A percentile compares a stretch with the other conserved stretches of the same genome.
Conservation (phyloP, 1,284 basidiomycete species). For the Fistulina hepatica region DNA sequence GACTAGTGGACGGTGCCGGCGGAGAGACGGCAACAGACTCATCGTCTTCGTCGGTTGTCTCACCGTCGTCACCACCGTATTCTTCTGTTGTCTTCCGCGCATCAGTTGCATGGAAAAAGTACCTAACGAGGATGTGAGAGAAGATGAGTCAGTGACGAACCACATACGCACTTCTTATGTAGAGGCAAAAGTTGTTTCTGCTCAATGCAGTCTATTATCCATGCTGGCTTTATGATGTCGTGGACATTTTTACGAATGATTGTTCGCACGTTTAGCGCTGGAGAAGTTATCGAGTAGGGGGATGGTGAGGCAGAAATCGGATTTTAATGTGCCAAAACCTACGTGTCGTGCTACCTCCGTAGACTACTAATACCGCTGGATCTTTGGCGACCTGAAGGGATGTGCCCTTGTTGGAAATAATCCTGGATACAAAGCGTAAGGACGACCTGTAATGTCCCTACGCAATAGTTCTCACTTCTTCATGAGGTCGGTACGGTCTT, state of each 20-base stretch:
- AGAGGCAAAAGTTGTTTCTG: conserved; percentile 46
- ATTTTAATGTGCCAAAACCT: too few species aligned
- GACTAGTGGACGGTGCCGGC: too few species aligned
- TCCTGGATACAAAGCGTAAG: conserved; percentile 32
- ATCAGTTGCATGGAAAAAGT: conserved; percentile 63
- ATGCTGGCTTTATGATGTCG: conserved; percentile 69
- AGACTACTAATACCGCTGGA: conserved; percentile 43
- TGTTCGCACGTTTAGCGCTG: conserved; percentile 59
- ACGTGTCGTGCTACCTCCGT: conserved; percentile 58
- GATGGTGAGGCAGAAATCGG: too few species aligned
- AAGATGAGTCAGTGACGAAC: conserved; percentile 3
- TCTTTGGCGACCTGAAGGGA: conserved; percentile 53
- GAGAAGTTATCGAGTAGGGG: too few species aligned
- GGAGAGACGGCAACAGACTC: conserved; percentile 13
- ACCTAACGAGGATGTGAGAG: conserved; percentile 29
- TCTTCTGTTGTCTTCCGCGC: conserved; percentile 31
- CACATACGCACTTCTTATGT: conserved; percentile 47
- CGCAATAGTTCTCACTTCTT: conserved; percentile 38
- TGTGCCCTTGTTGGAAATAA: conserved; percentile 68
- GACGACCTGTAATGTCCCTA: conserved; percentile 1
- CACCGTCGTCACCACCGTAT: conserved; percentile 30
- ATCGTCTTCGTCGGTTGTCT: conserved; percentile 17
- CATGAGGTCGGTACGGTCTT: conserved; percentile 55
- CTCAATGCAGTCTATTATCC: conserved; percentile 72
- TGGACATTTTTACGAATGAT: conserved; percentile 51